phyloP scores from a whole-genome alignment of 2,329 filamentous ascomycete species.

The Phaeosphaeria sp. region DNA sequence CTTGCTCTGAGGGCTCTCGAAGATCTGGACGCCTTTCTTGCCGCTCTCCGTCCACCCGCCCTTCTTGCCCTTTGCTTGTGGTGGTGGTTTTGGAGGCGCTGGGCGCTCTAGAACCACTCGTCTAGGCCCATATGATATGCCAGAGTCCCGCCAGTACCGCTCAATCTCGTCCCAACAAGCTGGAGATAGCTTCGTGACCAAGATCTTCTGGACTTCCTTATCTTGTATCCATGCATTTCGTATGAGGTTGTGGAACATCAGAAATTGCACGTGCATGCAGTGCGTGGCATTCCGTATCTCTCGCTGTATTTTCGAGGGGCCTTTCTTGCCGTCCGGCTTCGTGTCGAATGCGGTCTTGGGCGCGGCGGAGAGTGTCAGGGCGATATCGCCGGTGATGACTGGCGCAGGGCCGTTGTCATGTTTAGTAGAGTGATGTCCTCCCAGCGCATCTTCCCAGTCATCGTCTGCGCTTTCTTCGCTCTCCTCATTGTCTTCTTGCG shows the following conservation, averaged over 20 bases:
- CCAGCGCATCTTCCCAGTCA: slow-evolving; percentile 50
- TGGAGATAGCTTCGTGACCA: slow-evolving; percentile 36
- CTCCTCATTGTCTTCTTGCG: slow-evolving; percentile 35
- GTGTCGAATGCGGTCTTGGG: slow-evolving; percentile 33
- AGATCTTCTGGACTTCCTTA: slow-evolving; percentile 38
- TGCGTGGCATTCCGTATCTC: slow-evolving; percentile 80
- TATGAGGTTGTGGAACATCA: slow-evolving; percentile 89
- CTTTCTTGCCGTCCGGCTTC: slow-evolving; percentile 73
- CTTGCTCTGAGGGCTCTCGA: slow-evolving; percentile 30
- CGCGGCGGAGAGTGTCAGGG: slow-evolving; percentile 67
- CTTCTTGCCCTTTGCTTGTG: slow-evolving; percentile 43
- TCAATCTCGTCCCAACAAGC: slow-evolving; percentile 47
- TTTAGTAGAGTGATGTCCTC: slow-evolving; percentile 42
- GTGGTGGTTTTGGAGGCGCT: slow-evolving; percentile 72
- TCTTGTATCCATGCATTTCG: slow-evolving; percentile 52
- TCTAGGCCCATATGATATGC: slow-evolving; percentile 82
- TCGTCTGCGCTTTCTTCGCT: slow-evolving; percentile 48
- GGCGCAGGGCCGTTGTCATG: slow-evolving; percentile 47
- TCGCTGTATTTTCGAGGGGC: slow-evolving; percentile 83
- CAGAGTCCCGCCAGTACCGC: slow-evolving; percentile 69
- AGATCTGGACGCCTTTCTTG: slow-evolving; percentile 44
- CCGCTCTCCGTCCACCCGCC: slow-evolving; percentile 52
- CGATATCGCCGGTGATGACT: slow-evolving; percentile 70
- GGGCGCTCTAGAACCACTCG: slow-evolving; percentile 68
- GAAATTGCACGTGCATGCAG: slow-evolving; percentile 83